Conservation (phyloP, 2,329 filamentous ascomycete species). For the Didymella segeticola region DNA sequence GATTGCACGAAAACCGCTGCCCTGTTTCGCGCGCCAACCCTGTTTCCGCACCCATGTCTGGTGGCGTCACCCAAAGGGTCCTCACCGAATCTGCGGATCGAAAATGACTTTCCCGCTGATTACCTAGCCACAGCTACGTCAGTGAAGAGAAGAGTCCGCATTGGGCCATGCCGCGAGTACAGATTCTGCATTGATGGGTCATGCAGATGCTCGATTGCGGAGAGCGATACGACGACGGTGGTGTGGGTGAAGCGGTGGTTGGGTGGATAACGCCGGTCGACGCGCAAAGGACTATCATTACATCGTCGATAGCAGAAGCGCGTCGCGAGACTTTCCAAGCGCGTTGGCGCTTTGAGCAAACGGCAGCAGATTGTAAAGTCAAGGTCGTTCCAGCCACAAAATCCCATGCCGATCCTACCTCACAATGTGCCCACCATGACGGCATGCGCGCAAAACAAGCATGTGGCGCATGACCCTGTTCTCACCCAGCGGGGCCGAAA, state of each 20-base stretch:
- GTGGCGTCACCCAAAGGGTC: conserved; percentile 11
- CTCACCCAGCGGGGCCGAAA: conserved; percentile 4
- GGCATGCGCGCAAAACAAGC: conserved; percentile 12
- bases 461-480: conserved; percentile 20
- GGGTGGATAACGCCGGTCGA: conserved; percentile 9
- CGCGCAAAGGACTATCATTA: conserved; percentile 18
- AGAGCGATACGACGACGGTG: not conserved
- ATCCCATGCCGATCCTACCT: conserved; percentile 6
- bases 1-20: conserved; percentile 11
- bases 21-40: conserved; percentile 14
- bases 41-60: conserved; percentile 12
- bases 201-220: conserved; percentile 9
- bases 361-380: not conserved
- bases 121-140: conserved; percentile 18
- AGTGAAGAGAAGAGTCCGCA: not conserved
- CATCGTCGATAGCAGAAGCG: conserved; percentile 11
- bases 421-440: conserved; percentile 13
- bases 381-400: conserved; percentile 17
- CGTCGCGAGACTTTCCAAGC: conserved; percentile 12
- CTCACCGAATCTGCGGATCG: conserved; percentile 4
- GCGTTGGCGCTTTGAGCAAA: conserved; percentile 3
- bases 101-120: not conserved
- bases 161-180: conserved; percentile 7
- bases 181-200: conserved; percentile 6
- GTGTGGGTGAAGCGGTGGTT: conserved; percentile 9